A percentile compares a stretch with the other conserved stretches of the same genome.
Conservation (phyloP, 2,329 filamentous ascomycete species). For the Beauveria pseudobassiana region DNA sequence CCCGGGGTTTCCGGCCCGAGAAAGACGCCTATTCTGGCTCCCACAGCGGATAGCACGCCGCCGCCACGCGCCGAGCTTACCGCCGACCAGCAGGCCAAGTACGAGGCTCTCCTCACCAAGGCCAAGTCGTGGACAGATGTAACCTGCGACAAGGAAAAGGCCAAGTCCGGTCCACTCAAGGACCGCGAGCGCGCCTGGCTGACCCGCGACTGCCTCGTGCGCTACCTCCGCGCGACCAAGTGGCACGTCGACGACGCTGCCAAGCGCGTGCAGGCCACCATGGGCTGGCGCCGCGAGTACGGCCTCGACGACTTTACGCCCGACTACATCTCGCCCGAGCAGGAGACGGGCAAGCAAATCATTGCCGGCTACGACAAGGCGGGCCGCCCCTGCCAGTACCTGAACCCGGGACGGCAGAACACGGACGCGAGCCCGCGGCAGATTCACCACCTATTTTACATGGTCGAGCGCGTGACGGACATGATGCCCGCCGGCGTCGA, state of each 20-base stretch:
- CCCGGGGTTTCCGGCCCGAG: constrained; percentile 17
- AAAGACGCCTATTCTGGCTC: constrained; percentile 51
- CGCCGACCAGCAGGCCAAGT: constrained; percentile 73
- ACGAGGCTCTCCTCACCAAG: constrained; percentile 64
- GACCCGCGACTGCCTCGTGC: constrained; percentile 82
- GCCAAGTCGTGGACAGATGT: constrained; percentile 67
- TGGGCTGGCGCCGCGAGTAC: constrained; percentile 88
- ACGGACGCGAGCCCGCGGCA: constrained; percentile 80
- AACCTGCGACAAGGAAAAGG: constrained; percentile 45
- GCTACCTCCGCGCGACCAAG: constrained; percentile 89
- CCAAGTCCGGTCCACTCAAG: constrained; percentile 56
- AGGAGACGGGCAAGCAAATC: constrained; percentile 94
- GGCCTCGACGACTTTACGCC: constrained; percentile 70
- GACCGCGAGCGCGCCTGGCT: constrained; percentile 84
- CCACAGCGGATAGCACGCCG: constrained; percentile 51
- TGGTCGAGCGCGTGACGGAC: constrained; percentile 86
- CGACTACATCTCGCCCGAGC: constrained; percentile 87
- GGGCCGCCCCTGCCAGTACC: constrained; percentile 81
- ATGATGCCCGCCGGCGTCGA: constrained; percentile 83
- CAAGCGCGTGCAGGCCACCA: constrained; percentile 70
- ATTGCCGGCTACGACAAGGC: constrained; percentile 81
- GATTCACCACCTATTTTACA: constrained; percentile 89
- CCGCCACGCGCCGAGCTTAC: constrained; percentile 54
- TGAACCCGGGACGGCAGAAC: constrained; percentile 87
- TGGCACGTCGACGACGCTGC: constrained; percentile 73